Base-by-base conservation (phyloP, 116 monocot genomes). In the Posidonia oceanica region DNA sequence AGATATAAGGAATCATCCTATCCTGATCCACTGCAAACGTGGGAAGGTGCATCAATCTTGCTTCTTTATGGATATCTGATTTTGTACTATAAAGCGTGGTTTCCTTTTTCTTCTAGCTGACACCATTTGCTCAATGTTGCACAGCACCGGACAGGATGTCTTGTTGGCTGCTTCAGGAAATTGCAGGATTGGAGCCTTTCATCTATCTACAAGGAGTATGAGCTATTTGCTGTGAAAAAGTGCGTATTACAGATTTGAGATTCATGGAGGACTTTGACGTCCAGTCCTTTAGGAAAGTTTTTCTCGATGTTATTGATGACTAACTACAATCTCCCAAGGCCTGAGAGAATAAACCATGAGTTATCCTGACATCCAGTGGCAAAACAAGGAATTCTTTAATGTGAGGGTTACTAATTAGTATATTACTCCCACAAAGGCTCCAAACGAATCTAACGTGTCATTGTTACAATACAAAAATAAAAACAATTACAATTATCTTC, bases 1-100 rank as follows among this genome's bases (percentile, higher is more conserved):
- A 90, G 90, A 86, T 78, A 60, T 78, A 58, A 86, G 87, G 76
- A 90, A 90, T 63, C 87, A 90, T 74, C 86, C 86, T 14, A 70
- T 90, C 64, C 63, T 90, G 57, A 86, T 90, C 53, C 90, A 90
- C 64, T 90, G 90, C 78, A 84, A 86, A 60, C 81, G 78, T 36
- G 87, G 90, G 37, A 90, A 90, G 87, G 90, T 90, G 78, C 2
- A 4, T 66, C 16, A 21, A 18, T 61, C 21, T 16, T 36, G 13
- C 8, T 23, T 3, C 4, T 64, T 5, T n/a, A 61, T 61, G 4
- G 18, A 55, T 65, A 7, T 23, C 14, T 66, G 14, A 0, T n/a
- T 42, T 66, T 21, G 12, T 36, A 10, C 4, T 21, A 61, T 61
- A 29, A 61, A 61, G 23, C 23, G 12, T 2, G 0, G 3, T 3